A percentile compares a stretch with the other conserved stretches of the same genome.
These are phyloP conservation scores for Neophaeococcomyces aloes DNA, from an alignment of 2,329 filamentous ascomycete species.

Conservation along the genomic window DNA sequence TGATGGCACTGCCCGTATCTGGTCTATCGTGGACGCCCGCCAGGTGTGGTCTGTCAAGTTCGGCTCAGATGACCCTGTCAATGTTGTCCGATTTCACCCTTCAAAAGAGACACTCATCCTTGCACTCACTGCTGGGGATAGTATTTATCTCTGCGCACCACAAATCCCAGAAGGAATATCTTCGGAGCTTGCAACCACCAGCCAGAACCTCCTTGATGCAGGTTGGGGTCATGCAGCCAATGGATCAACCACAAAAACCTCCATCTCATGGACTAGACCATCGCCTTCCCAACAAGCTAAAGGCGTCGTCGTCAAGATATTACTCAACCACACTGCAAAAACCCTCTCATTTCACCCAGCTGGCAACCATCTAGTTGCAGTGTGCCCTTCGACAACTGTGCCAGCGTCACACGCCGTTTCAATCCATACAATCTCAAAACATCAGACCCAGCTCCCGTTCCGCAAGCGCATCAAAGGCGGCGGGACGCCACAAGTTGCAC, in stretches of 20 bases:
- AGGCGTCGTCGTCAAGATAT: conserved; percentile 66
- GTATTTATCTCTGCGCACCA: conserved; percentile 74
- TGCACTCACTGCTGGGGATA: conserved; percentile 73
- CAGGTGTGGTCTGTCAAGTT: conserved; percentile 78
- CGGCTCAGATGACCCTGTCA: conserved; percentile 62
- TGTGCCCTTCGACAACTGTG: conserved; percentile 56
- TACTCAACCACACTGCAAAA: conserved; percentile 71
- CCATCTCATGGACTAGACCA: conserved; percentile 72
- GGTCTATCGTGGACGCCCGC: conserved; percentile 76
- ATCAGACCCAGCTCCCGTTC: conserved; percentile 91
- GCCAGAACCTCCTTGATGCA: conserved; percentile 66
- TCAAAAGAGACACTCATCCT: conserved; percentile 69
- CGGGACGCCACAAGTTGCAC: conserved; percentile 71
- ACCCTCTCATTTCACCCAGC: conserved; percentile 86
- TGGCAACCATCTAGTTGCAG: conserved; percentile 87
- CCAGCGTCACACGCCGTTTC: conserved; percentile 57
- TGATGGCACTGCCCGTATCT: conserved; percentile 83
- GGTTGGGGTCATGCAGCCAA: conserved; percentile 89
- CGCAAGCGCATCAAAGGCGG: conserved; percentile 58
- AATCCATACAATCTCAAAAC: conserved; percentile 90
- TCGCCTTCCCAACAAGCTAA: conserved; percentile 61
- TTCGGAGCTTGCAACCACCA: conserved; percentile 61
- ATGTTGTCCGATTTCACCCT: conserved; percentile 82
- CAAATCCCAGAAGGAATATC: conserved; percentile 42
- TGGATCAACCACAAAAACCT: conserved; percentile 49